phyloP scores from a whole-genome alignment of 129 eudicot genomes.

The Tanacetum coccineum region DNA sequence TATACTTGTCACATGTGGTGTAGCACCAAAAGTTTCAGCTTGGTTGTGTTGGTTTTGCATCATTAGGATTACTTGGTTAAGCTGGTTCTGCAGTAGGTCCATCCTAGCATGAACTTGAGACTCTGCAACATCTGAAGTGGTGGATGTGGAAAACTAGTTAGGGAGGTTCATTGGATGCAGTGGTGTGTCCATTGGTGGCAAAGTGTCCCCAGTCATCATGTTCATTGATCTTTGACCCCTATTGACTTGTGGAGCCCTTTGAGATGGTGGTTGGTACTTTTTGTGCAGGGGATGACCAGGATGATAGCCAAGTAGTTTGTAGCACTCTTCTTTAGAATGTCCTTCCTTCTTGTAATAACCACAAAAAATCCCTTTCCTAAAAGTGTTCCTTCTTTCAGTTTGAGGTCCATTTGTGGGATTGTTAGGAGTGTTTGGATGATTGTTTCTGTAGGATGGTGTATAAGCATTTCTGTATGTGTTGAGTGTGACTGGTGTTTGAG shows the following conservation, averaged over 20 bases:
- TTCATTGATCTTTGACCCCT: too few relatives aligned
- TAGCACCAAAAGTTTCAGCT: not conserved
- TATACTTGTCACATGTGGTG: too few relatives aligned
- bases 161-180: not conserved
- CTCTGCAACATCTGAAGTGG: not conserved
- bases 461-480: too few relatives aligned
- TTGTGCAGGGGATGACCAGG: too few relatives aligned
- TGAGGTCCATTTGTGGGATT: not conserved
- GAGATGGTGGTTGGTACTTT: not conserved
- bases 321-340: not conserved
- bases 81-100: not conserved
- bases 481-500: not conserved
- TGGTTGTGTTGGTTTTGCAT: not conserved
- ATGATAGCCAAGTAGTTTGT: not conserved
- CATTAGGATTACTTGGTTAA: not conserved
- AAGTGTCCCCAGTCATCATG: too few relatives aligned
- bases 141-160: not conserved
- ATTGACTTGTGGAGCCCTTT: too few relatives aligned
- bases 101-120: not conserved
- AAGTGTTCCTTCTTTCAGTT: not conserved
- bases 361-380: not conserved
- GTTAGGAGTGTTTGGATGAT: too few relatives aligned
- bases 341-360: not conserved
- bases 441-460: too few relatives aligned
- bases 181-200: too few relatives aligned